Conservation (phyloP, 129 eudicot genomes). For the Glebionis coronaria region DNA sequence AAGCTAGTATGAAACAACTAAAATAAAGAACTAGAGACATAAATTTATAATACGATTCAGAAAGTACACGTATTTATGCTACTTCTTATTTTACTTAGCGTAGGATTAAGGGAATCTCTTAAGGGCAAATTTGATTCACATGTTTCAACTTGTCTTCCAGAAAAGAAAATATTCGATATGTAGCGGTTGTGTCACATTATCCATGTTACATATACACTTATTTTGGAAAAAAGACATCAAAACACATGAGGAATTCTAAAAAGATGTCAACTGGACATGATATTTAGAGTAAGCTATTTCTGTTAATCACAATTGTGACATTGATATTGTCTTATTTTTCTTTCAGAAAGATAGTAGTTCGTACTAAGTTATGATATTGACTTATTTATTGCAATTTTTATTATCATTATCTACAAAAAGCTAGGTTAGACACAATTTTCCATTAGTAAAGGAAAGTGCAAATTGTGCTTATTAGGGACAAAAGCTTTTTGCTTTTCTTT, state of each 20-base stretch:
- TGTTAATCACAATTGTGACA: too few species aligned
- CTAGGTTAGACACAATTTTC: too few species aligned
- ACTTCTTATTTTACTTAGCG: conserved; percentile 11
- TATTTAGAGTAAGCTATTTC: too few species aligned
- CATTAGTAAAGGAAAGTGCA: not conserved
- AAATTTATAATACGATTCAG: not conserved
- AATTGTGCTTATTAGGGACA: not conserved
- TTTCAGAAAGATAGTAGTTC: too few species aligned
- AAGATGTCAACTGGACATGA: too few species aligned
- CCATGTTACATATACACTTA: conserved; percentile 14
- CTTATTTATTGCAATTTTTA: too few species aligned
- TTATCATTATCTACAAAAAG: too few species aligned
- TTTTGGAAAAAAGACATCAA: not conserved
- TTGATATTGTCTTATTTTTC: too few species aligned
- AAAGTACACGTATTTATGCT: not conserved
- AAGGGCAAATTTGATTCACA: conserved; percentile 29
- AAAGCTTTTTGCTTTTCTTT: not conserved
- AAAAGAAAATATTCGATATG: conserved; percentile 17
- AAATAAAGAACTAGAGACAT: not conserved
- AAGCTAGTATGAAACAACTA: not conserved
- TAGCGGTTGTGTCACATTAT: conserved; percentile 20
- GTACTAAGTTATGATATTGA: too few species aligned
- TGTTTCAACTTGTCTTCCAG: conserved; percentile 22
- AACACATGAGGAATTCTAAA: not conserved
- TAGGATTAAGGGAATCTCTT: conserved; percentile 24